These are phyloP conservation scores for Dioszegia aurantiaca DNA, from an alignment of 768 basidiomycete species.

Conservation along the genomic window DNA sequence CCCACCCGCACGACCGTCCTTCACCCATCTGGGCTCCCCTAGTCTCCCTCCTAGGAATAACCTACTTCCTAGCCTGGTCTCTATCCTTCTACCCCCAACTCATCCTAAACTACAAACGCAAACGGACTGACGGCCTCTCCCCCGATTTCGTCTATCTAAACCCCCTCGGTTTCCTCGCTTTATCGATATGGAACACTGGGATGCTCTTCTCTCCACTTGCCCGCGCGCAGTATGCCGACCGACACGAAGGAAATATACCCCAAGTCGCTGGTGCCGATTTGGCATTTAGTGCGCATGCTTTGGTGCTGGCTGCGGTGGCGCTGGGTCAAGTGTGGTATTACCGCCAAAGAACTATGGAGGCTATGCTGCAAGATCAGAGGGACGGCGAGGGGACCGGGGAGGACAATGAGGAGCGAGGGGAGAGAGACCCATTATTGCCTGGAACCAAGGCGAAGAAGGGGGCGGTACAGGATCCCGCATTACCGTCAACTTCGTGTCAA, in stretches of 20 bases:
- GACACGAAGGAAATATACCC: constrained; percentile 52
- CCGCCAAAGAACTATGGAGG: constrained; percentile 12
- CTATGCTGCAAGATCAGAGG: background rate
- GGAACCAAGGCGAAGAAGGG: constrained; percentile 8
- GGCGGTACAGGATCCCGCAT: background rate
- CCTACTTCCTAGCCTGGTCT: constrained; percentile 52
- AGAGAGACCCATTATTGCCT: too few relatives aligned
- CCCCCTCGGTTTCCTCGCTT: constrained; percentile 51
- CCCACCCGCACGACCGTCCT: background rate
- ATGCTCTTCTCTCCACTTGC: constrained; percentile 47
- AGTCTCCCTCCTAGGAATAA: constrained; percentile 32
- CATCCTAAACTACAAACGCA: constrained; percentile 51
- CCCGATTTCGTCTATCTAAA: constrained; percentile 55
- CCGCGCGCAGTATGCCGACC: constrained; percentile 49
- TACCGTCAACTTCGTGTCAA: constrained; percentile 25
- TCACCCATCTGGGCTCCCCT: background rate
- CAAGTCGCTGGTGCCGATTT: constrained; percentile 53
- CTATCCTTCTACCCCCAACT: constrained; percentile 54
- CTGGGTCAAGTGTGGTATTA: constrained; percentile 52
- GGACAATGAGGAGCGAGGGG: background rate
- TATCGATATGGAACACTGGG: constrained; percentile 50
- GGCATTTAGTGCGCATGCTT: constrained; percentile 54
- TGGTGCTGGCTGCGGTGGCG: constrained; percentile 46
- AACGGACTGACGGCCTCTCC: constrained; percentile 51
- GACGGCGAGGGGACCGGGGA: constrained; percentile 5